Conservation (phyloP, 2,329 filamentous ascomycete genomes). For the Sporothrix euskadiensis region DNA sequence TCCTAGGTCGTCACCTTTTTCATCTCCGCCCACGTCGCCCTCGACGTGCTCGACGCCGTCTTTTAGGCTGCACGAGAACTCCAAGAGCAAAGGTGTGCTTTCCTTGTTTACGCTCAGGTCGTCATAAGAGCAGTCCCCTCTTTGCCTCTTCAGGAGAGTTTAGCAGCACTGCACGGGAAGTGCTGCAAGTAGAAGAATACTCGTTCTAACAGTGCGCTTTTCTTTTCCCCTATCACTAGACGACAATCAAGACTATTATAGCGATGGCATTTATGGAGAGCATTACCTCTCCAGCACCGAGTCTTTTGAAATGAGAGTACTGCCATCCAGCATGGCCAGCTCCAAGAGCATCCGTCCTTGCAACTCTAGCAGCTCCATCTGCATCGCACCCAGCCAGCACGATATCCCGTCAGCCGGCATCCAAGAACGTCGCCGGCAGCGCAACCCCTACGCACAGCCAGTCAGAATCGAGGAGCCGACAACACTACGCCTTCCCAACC, state of each 20-base stretch:
- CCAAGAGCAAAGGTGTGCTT: conserved; percentile 18
- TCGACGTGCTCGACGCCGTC: conserved; percentile 8
- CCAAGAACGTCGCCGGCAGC: neutral
- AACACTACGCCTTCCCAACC: neutral
- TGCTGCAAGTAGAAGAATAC: neutral
- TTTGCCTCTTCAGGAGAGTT: neutral
- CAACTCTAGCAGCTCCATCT: neutral
- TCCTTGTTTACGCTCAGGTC: neutral
- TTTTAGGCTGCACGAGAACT: neutral
- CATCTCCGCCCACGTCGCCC: conserved; percentile 11
- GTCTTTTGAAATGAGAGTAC: conserved; percentile 1
- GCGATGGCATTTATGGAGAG: neutral
- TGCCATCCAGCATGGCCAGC: neutral
- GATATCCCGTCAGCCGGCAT: neutral
- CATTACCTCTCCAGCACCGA: neutral
- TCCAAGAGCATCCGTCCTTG: neutral
- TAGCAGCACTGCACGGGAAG: neutral
- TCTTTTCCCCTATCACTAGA: neutral
- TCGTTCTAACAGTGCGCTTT: conserved; percentile 5
- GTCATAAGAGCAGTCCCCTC: neutral
- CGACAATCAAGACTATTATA: neutral
- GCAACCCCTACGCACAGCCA: neutral
- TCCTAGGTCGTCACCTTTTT: neutral
- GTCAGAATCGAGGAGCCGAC: neutral
- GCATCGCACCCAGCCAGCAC: neutral